Evolutionary conservation across 805 yeast genomes (phyloP).

Genomic region (Vanderwaltozyma tropicalis): DNA sequence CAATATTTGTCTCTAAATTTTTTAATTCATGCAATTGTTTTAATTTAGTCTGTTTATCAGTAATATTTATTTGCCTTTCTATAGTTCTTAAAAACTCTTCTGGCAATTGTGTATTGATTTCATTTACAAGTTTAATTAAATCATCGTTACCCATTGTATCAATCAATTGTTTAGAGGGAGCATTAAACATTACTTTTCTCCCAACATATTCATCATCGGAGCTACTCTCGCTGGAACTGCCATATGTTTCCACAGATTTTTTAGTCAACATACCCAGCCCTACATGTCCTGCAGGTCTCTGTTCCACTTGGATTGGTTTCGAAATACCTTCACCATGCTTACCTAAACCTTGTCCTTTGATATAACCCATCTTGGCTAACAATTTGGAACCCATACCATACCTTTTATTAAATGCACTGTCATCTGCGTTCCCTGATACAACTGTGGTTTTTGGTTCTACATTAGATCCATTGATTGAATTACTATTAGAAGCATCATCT

Average conservation of each 20-base stretch:
- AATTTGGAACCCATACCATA: constrained; percentile 85
- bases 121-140: too few relatives aligned
- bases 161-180: too few relatives aligned
- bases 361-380: constrained; percentile 78
- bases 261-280: constrained; percentile 58
- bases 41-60: too few relatives aligned
- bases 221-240: background rate
- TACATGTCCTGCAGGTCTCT: constrained; percentile 47
- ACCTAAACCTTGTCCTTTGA: constrained; percentile 81
- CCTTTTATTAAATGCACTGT: constrained; percentile 11
- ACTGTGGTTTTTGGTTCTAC: background rate
- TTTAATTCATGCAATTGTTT: too few relatives aligned
- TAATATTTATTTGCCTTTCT: too few relatives aligned
- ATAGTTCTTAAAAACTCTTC: too few relatives aligned
- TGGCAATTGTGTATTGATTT: too few relatives aligned
- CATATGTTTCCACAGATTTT: background rate
- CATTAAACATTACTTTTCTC: constrained; percentile 6
- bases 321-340: constrained; percentile 57
- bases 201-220: constrained; percentile 11
- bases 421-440: background rate
- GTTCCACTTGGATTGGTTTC: constrained; percentile 65
- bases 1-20: too few relatives aligned
- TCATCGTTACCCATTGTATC: too few relatives aligned
- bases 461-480: constrained; percentile 4
- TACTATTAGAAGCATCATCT: constrained; percentile 14